Evolutionary conservation across 75 land plant species (phyloP), one percentile per base, ranked within the genome.

Genomic region (Cunninghamia lanceolata): DNA sequence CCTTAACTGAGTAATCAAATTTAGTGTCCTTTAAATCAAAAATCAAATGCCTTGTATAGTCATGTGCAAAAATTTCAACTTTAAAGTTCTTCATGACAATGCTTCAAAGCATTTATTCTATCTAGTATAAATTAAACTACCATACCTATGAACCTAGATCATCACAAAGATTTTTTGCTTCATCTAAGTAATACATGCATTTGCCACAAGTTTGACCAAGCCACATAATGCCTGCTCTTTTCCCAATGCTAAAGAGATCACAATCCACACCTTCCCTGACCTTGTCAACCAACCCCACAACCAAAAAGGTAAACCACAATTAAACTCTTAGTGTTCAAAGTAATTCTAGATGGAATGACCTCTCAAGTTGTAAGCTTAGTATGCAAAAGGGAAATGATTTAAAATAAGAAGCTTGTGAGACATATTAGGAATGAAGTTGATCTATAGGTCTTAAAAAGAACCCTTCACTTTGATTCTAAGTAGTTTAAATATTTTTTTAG

Each of bases 161-260:
- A 84, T 84, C 85, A 32, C 85, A 84, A 28, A 84, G 63, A 84
- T 84, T 84, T 50, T 84, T 81, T 50, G 46, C 54, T 56, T 38
- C 85, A 9, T 84, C 70, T 30, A 84, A 84, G 85, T 81, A 84
- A 52, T 46, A 84, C 17, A n/a, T 43, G 85, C 85, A 84, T 38
- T 38, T 52, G n/a, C 85, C 85, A 59, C 85, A 84, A 84, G 85
- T 84, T 36, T 81, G 85, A 45, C 85, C 85, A 34, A 84, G 82
- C 86, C 86, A 85, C 14, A 84, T 84, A 40, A 85, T 85, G 42
- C 86, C 86, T 42, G 78, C 86, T 76, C 86, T 70, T 38, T 38
- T 53, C n/a, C 80, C 83, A 70, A 85, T 73, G 30, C 47, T 36
- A 75, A 85, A 85, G 38, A 36, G 84, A 39, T 39, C n/a, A 9